A percentile compares a stretch with the other conserved stretches of the same genome.
Conservation (phyloP, 345 rosid genomes). For the Linum lewisii region DNA sequence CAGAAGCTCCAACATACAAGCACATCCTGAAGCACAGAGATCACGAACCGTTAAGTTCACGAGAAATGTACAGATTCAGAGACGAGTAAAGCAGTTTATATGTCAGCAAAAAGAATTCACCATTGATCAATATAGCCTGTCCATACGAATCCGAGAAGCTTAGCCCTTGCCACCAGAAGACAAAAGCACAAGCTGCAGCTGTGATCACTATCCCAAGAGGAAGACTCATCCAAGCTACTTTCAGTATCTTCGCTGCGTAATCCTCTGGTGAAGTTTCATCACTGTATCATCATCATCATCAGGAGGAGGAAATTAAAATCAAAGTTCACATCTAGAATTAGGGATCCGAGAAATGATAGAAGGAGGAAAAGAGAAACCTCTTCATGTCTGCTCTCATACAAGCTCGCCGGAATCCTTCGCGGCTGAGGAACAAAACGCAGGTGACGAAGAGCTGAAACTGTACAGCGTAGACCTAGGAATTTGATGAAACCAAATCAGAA, state of each 20-base stretch:
- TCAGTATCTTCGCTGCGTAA: constrained; percentile 40
- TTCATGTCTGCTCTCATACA: constrained; percentile 75
- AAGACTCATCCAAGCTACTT: constrained; percentile 75
- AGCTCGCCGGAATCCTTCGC: constrained; percentile 92
- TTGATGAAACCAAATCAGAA: not conserved
- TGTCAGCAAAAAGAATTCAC: constrained; percentile 24
- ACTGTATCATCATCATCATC: constrained; percentile 28
- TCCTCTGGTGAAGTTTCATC: constrained; percentile 34
- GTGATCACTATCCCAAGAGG: constrained; percentile 63
- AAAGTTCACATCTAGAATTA: not conserved
- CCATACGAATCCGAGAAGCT: constrained; percentile 50
- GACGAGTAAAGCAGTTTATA: not conserved
- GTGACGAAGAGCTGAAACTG: constrained; percentile 92
- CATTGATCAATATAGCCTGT: constrained; percentile 75
- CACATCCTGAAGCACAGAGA: constrained; percentile 39
- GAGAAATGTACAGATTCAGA: not conserved
- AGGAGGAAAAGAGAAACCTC: constrained; percentile 26
- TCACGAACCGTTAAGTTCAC: not conserved
- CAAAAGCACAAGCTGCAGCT: constrained; percentile 35
- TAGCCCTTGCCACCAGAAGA: constrained; percentile 86
- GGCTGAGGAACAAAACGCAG: constrained; percentile 77
- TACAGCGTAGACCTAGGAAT: constrained; percentile 57
- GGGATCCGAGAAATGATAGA: not conserved
- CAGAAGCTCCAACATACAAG: constrained; percentile 77
- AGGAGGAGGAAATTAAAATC: not conserved